Conservation (phyloP, 202 grass and related monocot species). For the Panicum virgatum region DNA sequence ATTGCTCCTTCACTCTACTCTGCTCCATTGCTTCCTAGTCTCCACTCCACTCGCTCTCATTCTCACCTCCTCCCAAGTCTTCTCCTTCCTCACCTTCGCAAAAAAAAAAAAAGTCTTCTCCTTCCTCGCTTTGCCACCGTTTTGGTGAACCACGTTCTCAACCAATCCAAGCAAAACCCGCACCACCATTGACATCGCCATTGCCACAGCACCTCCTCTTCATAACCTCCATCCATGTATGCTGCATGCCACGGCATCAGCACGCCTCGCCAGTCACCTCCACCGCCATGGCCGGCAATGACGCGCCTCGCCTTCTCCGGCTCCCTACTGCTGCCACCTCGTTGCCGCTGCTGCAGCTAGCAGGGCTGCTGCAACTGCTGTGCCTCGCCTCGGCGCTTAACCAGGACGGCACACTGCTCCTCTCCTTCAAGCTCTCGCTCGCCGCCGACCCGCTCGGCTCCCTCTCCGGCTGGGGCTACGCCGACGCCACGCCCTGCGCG, state of each 20-base stretch:
- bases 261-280: background rate
- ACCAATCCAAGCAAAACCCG: constrained; percentile 46
- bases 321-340: background rate
- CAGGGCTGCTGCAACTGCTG: constrained; percentile 1
- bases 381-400: constrained; percentile 47
- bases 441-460: constrained; percentile 66
- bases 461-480: constrained; percentile 67
- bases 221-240: constrained; percentile 40
- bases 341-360: background rate
- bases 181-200: background rate
- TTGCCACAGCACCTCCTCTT: constrained; percentile 26
- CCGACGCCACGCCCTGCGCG: constrained; percentile 66
- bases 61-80: background rate
- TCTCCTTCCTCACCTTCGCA: background rate
- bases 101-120: too few species aligned
- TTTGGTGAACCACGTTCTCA: constrained; percentile 49
- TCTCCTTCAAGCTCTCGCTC: constrained; percentile 83
- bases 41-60: background rate
- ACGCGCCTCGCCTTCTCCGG: constrained; percentile 12
- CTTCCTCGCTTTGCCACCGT: background rate
- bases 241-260: constrained; percentile 26
- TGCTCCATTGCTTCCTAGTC: background rate
- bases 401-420: constrained; percentile 65
- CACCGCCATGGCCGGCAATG: constrained; percentile 30
- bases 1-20: background rate